Evolutionary conservation across 805 yeast species (phyloP), one percentile per base, ranked within the genome.

Genomic region (Wickerhamomyces hampshirensis): DNA sequence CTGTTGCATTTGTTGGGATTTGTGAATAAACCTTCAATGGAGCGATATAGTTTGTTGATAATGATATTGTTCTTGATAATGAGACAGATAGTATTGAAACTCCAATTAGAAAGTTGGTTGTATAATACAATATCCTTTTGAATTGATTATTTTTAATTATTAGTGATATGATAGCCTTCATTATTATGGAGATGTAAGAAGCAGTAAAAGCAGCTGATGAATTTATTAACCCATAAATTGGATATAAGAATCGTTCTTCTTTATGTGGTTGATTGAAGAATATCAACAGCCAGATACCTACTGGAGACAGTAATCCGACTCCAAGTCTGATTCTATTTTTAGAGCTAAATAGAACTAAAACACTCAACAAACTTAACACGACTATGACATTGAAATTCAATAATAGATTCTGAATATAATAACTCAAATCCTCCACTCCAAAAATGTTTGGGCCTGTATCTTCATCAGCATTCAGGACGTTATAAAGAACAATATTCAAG

Each of bases 181-280:
- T 11, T 8, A 7, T 8, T 7, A 8, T 21, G 29, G 50, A 34
- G 6, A 42, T 23, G 26, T 50, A 51, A 23, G 40, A 58, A 6
- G 62, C 51, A 4, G 73, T 62, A 4, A 82, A 48, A 0, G 91
- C 74, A 4, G 86, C 88, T 30, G 77, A 68, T 15, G 84, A 46
- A 4, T 75, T 60, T 16, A 91, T 66, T 34, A 82, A 65, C 10
- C 88, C 82, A 55, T 89, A 91, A 0, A 85, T 69, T 12, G 95
- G 95, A 50, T 87, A 91, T 46, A 91, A 57, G 55, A 91, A 91
- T 42, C 97, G 68, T 58, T 91, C 98, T 55, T 89, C 97, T 56
- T 89, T 89, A 56, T 89, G 97, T 4, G 96, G 93, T 51, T 88
- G 96, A 5, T 63, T 42, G 42, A 69, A 66, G 53, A 91, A 86